Evolutionary conservation across 2,329 filamentous ascomycete genomes (phyloP), one percentile per base, ranked within the genome.

Genomic region (Aspergillus novoparasiticus): DNA sequence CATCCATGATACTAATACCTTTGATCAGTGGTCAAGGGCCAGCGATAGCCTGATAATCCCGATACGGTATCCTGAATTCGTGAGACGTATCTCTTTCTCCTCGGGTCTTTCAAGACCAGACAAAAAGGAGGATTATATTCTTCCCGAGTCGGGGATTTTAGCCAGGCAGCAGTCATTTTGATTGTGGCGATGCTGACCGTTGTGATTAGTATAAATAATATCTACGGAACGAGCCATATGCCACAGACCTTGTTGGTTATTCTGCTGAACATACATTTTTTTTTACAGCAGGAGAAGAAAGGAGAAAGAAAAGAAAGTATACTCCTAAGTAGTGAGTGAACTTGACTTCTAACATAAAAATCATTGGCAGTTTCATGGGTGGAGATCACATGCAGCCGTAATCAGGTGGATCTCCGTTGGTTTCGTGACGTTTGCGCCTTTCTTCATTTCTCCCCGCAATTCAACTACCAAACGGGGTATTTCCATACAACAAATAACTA

Each of bases 351-450:
- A 23, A 21, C 4, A 23, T 12, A 11, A 16, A 11, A 12, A 46
- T 14, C 23, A 50, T 50, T 50, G 26, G 16, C 26, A 50, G 43
- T 46, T 50, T 19, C 8, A 50, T 16, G 14, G 26, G 46, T 50
- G 46, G 21, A 50, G 28, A 61, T 65, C 61, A 64, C 64, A 65
- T 64, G 64, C 48, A 36, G 16, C 26, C 19, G 19, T 36, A 58
- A 63, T 60, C 57, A 58, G 63, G 64, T 63, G 64, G 64, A 51
- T 59, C 58, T 41, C 34, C 39, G 64, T 66, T 62, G 61, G 57
- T 63, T 64, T 45, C 48, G 57, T 45, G 57, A 60, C 56, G 57
- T 53, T 56, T 50, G 53, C 60, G 45, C 41, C 59, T 51, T 48
- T 45, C 21, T 41, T 50, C 28, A 14, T 48, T 53, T 53, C 54